A percentile compares a stretch with the other conserved stretches of the same genome.
phyloP scores from a whole-genome alignment of 306 rosid genomes.

The Inga laurina region DNA sequence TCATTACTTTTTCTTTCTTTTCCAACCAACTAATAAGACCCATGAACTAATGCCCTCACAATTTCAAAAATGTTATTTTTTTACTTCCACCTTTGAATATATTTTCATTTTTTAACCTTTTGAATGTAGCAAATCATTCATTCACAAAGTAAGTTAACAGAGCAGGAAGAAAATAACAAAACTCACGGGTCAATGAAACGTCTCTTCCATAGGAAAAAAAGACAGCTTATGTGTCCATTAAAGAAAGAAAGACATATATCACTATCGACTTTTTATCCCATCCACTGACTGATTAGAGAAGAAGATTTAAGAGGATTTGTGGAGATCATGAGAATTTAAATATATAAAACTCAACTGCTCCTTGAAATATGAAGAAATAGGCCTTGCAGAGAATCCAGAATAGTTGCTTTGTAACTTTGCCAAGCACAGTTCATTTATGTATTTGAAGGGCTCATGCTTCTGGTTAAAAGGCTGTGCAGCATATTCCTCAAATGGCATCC shows the following conservation, averaged over 20 bases:
- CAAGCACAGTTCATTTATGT: slow-evolving; percentile 32
- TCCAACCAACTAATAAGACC: background rate
- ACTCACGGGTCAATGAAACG: background rate
- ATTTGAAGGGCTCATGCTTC: slow-evolving; percentile 50
- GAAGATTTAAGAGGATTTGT: slow-evolving; percentile 26
- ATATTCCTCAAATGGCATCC: slow-evolving; percentile 53
- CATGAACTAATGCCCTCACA: background rate
- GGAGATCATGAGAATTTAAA: slow-evolving; percentile 32
- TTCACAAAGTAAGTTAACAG: background rate
- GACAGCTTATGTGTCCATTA: background rate
- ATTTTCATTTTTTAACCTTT: background rate
- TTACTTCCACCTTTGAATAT: background rate
- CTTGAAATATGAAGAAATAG: slow-evolving; percentile 31
- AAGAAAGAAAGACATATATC: background rate
- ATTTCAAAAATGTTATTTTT: background rate
- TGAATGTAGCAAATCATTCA: background rate
- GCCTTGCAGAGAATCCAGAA: slow-evolving; percentile 38
- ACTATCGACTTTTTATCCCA: background rate
- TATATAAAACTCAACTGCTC: slow-evolving; percentile 39
- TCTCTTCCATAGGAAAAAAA: background rate
- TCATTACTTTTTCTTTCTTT: background rate
- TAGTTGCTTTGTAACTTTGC: slow-evolving; percentile 36
- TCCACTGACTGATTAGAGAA: background rate
- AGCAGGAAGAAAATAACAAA: background rate
- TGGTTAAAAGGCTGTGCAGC: slow-evolving; percentile 40